phyloP scores from a whole-genome alignment of 2,329 filamentous ascomycete species.

The Hypomyces perniciosus region DNA sequence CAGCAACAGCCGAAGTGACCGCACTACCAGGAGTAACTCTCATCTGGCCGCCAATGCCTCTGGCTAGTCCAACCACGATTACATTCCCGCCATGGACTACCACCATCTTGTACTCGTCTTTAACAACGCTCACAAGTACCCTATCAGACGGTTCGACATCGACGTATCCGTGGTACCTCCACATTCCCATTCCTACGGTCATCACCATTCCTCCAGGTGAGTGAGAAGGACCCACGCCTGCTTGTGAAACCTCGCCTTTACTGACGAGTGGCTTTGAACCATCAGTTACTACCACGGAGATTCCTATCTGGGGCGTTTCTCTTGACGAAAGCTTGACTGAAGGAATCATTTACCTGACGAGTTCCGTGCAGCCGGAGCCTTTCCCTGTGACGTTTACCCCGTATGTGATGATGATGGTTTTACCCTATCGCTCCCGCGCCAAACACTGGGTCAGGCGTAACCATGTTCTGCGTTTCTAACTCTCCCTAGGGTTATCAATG shows the following conservation, averaged over 20 bases:
- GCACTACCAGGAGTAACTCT: background rate
- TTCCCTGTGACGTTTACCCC: background rate
- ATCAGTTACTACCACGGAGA: background rate
- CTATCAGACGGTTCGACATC: background rate
- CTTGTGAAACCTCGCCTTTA: too few relatives aligned
- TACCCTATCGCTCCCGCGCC: too few relatives aligned
- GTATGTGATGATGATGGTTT: too few relatives aligned
- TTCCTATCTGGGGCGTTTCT: constrained; percentile 1
- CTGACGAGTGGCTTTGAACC: too few relatives aligned
- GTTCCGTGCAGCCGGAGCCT: background rate
- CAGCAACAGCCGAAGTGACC: background rate
- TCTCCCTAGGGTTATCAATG: background rate
- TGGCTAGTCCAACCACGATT: background rate
- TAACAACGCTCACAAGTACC: background rate
- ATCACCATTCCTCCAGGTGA: too few relatives aligned
- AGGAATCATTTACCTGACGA: background rate
- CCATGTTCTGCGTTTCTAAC: background rate
- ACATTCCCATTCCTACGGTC: background rate
- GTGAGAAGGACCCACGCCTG: too few relatives aligned
- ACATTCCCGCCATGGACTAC: background rate
- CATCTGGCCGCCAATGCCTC: background rate
- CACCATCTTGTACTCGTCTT: background rate
- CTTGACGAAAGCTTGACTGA: background rate
- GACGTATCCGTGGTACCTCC: background rate
- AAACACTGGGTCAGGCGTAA: too few relatives aligned